phyloP scores from a whole-genome alignment of 2,329 filamentous ascomycete species.

The Bipolaris victoriae region DNA sequence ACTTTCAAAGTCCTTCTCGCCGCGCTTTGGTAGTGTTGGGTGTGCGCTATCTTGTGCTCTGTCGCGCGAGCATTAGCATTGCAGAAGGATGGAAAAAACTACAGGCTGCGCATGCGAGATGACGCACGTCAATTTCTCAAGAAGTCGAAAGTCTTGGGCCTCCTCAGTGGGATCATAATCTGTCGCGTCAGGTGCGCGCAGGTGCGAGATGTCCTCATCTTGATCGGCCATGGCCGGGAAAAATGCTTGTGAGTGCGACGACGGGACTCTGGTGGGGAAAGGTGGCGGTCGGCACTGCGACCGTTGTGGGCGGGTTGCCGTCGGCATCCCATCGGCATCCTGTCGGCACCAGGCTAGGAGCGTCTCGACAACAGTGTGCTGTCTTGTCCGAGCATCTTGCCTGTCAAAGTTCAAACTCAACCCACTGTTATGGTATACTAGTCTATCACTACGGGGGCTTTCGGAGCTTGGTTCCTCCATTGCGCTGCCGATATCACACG shows the following conservation, averaged over 20 bases:
- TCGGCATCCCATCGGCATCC: constrained; percentile 4
- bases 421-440: constrained; percentile 4
- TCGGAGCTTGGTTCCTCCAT: background rate
- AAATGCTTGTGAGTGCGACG: background rate
- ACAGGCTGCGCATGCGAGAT: constrained; percentile 3
- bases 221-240: constrained; percentile 41
- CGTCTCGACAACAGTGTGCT: background rate
- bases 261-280: background rate
- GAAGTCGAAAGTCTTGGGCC: constrained; percentile 84
- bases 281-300: background rate
- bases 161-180: constrained; percentile 71
- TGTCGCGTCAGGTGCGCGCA: constrained; percentile 29
- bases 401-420: constrained; percentile 3
- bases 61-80: constrained; percentile 13
- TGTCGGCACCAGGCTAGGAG: background rate
- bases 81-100: background rate
- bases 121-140: constrained; percentile 61
- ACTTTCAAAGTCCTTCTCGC: constrained; percentile 96
- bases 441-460: background rate
- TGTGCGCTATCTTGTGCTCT: constrained; percentile 32
- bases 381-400: background rate
- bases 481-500: constrained; percentile 3
- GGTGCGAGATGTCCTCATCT: constrained; percentile 43
- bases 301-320: background rate
- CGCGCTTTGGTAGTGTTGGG: constrained; percentile 79